A percentile compares a stretch with the other conserved stretches of the same genome.
Evolutionary conservation across 148 eudicot genomes (phyloP).

Genomic region (Dianthus caryophyllus): DNA sequence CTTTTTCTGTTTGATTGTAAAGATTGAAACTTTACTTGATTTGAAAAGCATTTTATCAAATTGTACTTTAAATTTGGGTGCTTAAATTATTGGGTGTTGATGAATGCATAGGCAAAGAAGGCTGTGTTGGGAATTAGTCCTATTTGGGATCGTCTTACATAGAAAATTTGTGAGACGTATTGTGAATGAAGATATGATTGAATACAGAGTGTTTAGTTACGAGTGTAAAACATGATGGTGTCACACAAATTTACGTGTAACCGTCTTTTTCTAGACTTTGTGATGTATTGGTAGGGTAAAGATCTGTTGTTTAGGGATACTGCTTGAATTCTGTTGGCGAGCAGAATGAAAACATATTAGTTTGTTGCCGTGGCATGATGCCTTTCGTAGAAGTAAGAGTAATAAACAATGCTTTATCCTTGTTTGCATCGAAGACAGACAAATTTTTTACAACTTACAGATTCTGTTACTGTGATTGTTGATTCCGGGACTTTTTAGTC

Average conservation of each 20-base stretch:
- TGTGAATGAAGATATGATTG: too few species aligned
- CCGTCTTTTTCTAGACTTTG: not conserved
- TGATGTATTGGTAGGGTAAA: slow-evolving; percentile 2
- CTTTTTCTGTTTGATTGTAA: not conserved
- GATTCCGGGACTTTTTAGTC: too few species aligned
- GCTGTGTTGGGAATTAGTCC: not conserved
- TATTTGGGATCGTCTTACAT: not conserved
- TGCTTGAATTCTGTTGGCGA: not conserved
- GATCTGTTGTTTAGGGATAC: not conserved
- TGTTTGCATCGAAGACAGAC: not conserved
- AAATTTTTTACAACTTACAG: too few species aligned
- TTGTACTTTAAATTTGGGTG: not conserved
- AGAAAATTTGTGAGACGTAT: too few species aligned
- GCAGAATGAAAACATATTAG: not conserved
- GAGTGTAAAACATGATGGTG: too few species aligned
- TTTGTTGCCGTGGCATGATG: too few species aligned
- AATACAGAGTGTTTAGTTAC: too few species aligned
- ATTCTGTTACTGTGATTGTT: too few species aligned
- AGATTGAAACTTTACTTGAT: not conserved
- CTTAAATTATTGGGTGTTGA: not conserved
- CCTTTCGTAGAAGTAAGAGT: too few species aligned
- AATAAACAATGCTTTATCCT: not conserved
- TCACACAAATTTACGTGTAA: too few species aligned
- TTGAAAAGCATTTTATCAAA: not conserved
- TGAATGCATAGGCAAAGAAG: too few species aligned